Evolutionary conservation across 2,329 filamentous ascomycete genomes (phyloP).

Genomic region (Cladorrhinum sp.): DNA sequence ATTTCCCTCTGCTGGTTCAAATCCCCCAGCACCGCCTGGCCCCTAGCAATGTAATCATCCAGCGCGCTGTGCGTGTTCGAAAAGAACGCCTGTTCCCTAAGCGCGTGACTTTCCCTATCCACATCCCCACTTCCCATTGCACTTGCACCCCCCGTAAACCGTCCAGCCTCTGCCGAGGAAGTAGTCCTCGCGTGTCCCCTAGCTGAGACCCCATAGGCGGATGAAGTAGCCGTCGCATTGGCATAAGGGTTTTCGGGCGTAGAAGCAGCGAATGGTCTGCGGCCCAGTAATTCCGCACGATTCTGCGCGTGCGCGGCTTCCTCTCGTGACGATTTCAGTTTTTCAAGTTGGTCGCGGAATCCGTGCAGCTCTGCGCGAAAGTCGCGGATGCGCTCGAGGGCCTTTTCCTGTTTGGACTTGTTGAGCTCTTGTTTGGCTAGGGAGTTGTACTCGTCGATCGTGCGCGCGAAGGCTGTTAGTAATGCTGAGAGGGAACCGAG

Average conservation of each 20-base stretch:
- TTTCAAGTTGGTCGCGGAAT: constrained; percentile 74
- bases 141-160: constrained; percentile 29
- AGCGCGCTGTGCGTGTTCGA: constrained; percentile 75
- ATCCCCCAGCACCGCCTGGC: constrained; percentile 85
- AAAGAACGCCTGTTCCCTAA: constrained; percentile 89
- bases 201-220: constrained; percentile 25
- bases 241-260: constrained; percentile 93
- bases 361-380: constrained; percentile 81
- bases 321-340: constrained; percentile 72
- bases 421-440: constrained; percentile 87
- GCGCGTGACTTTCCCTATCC: constrained; percentile 73
- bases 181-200: constrained; percentile 39
- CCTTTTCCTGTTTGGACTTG: constrained; percentile 87
- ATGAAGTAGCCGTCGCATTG: constrained; percentile 40
- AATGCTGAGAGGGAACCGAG: constrained; percentile 70
- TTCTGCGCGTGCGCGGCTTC: constrained; percentile 65
- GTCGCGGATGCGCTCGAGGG: constrained; percentile 76
- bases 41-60: constrained; percentile 90
- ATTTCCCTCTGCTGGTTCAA: constrained; percentile 88
- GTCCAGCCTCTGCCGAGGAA: constrained; percentile 35
- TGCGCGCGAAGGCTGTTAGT: constrained; percentile 71
- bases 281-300: constrained; percentile 77
- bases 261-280: constrained; percentile 73
- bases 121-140: constrained; percentile 58
- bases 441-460: constrained; percentile 85